These are phyloP conservation scores for Sarcodon aspratus DNA, from an alignment of 768 basidiomycete species.

Conservation along the genomic window DNA sequence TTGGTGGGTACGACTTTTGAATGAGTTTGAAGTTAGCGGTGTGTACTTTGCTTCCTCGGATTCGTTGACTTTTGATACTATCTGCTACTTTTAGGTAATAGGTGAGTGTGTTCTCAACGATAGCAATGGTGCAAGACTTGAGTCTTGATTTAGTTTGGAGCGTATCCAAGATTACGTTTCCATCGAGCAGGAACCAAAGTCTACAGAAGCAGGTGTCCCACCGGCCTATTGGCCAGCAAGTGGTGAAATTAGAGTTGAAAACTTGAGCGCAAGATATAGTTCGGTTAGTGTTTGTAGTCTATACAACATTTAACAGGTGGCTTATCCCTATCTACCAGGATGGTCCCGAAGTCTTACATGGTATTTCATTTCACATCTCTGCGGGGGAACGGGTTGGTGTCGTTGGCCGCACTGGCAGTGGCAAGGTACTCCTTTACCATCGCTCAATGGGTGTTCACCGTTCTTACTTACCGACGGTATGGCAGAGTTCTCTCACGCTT, in stretches of 20 bases:
- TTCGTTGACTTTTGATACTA: background rate
- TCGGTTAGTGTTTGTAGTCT: slow-evolving; percentile 8
- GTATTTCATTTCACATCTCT: slow-evolving; percentile 37
- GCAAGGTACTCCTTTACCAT: slow-evolving; percentile 21
- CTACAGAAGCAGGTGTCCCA: slow-evolving; percentile 30
- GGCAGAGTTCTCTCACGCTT: slow-evolving; percentile 36
- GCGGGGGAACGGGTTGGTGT: slow-evolving; percentile 50
- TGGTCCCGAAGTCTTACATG: slow-evolving; percentile 44
- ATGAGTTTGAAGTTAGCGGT: slow-evolving; percentile 36
- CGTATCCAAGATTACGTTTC: slow-evolving; percentile 42
- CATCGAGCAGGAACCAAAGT: slow-evolving; percentile 43
- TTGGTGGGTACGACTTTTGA: slow-evolving; percentile 32
- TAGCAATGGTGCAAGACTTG: background rate
- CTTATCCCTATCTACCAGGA: slow-evolving; percentile 20
- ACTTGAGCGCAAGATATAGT: slow-evolving; percentile 39
- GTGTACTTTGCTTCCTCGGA: slow-evolving; percentile 1
- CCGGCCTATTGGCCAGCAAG: slow-evolving; percentile 57
- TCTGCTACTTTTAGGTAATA: slow-evolving; percentile 12
- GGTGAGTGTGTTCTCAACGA: slow-evolving; percentile 5
- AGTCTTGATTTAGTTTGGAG: slow-evolving; percentile 23
- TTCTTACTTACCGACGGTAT: background rate
- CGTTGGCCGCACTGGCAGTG: slow-evolving; percentile 50
- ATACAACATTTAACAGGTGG: background rate
- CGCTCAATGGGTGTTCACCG: slow-evolving; percentile 2
- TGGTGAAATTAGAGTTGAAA: slow-evolving; percentile 39